A percentile compares a stretch with the other conserved stretches of the same genome.
phyloP scores from a whole-genome alignment of 768 basidiomycete genomes.

The Auricularia cornea region DNA sequence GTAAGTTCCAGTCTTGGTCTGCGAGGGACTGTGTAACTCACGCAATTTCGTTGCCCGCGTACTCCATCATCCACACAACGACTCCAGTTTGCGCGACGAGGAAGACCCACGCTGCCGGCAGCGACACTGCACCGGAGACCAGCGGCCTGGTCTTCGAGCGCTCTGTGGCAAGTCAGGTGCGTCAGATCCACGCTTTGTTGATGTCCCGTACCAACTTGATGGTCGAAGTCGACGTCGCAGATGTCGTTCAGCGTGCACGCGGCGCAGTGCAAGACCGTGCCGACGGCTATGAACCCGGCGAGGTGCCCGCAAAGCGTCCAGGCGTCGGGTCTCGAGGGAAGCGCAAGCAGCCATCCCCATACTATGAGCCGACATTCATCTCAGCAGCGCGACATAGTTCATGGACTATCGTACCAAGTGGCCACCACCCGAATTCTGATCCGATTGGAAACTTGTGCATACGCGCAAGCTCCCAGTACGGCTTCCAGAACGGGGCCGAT shows the following conservation, averaged over 20 bases:
- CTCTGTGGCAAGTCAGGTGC: slow-evolving; percentile 22
- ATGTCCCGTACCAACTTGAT: slow-evolving; percentile 41
- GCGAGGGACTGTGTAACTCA: slow-evolving; percentile 11
- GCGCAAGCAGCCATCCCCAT: not conserved
- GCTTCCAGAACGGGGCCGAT: too few relatives aligned
- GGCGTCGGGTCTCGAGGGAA: not conserved
- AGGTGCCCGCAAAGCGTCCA: not conserved
- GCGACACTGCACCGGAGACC: slow-evolving; percentile 39
- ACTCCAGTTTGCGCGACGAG: slow-evolving; percentile 32
- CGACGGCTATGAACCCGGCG: slow-evolving; percentile 27
- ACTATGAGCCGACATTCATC: too few relatives aligned
- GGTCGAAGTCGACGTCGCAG: slow-evolving; percentile 43
- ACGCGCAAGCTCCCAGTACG: not conserved
- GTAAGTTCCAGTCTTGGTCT: not conserved
- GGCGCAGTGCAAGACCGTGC: slow-evolving; percentile 37
- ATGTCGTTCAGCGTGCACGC: slow-evolving; percentile 53
- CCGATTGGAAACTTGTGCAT: not conserved
- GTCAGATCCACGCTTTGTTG: slow-evolving; percentile 2
- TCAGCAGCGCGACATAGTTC: not conserved
- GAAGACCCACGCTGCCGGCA: slow-evolving; percentile 32
- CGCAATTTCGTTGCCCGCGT: slow-evolving; percentile 24
- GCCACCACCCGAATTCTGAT: not conserved
- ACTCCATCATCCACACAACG: slow-evolving; percentile 32
- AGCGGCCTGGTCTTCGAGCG: slow-evolving; percentile 43
- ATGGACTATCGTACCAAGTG: not conserved